phyloP scores from a whole-genome alignment of 2,329 filamentous ascomycete species.

The Teratosphaeriaceae sp. region DNA sequence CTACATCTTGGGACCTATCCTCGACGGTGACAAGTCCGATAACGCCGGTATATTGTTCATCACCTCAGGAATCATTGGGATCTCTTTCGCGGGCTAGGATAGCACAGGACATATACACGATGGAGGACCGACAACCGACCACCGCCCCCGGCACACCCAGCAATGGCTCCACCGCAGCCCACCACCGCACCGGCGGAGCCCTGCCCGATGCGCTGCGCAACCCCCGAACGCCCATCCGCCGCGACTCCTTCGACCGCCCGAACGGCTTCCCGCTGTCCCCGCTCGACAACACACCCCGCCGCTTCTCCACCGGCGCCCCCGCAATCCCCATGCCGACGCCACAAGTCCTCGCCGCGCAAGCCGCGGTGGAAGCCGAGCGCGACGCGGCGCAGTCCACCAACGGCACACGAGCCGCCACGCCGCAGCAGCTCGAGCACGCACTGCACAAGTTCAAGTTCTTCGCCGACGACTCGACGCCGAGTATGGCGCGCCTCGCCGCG shows the following conservation, averaged over 20 bases:
- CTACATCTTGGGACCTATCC: too few relatives aligned
- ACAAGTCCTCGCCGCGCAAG: constrained; percentile 24
- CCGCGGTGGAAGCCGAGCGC: constrained; percentile 20
- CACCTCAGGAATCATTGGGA: too few relatives aligned
- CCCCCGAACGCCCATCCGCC: constrained; percentile 22
- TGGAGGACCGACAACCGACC: constrained; percentile 8
- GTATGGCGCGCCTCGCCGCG: constrained; percentile 48
- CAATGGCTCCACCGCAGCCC: constrained; percentile 1
- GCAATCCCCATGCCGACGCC: constrained; percentile 27
- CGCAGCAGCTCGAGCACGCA: constrained; percentile 20
- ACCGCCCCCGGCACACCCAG: constrained; percentile 15
- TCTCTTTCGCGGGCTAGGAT: not conserved
- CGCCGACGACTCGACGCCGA: constrained; percentile 24
- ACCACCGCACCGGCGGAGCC: constrained; percentile 13
- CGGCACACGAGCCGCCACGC: too few relatives aligned
- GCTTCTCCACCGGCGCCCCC: constrained; percentile 28
- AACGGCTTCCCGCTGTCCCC: constrained; percentile 20
- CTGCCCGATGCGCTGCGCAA: constrained; percentile 23
- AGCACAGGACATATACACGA: not conserved
- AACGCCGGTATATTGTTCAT: too few relatives aligned
- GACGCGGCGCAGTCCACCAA: constrained; percentile 19
- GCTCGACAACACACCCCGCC: constrained; percentile 25
- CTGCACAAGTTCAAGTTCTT: constrained; percentile 22
- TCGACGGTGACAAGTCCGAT: not conserved
- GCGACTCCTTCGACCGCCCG: constrained; percentile 27